Percentiles rank a stretch among this genome's conserved stretches.
Conservation (phyloP, 257 asterid species). For the Thymus mandschuricus region DNA sequence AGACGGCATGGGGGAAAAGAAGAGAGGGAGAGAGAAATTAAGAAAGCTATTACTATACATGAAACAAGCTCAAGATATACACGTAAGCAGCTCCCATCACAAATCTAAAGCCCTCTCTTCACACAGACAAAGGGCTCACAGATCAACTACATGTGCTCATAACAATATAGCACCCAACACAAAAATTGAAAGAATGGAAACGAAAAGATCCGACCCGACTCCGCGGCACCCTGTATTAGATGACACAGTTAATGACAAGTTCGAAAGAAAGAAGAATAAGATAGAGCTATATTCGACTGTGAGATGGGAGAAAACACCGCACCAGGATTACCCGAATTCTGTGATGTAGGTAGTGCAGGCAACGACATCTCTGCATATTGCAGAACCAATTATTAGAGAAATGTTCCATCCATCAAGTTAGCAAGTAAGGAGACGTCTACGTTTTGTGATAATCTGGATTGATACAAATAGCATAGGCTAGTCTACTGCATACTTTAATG, state of each 20-base stretch:
- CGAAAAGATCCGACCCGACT: slow-evolving; percentile 45
- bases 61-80: slow-evolving; percentile 48
- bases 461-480: not conserved
- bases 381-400: slow-evolving; percentile 28
- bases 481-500: not conserved
- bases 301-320: slow-evolving; percentile 33
- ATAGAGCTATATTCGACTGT: slow-evolving; percentile 5
- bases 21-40: not conserved
- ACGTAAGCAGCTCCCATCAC: slow-evolving; percentile 38
- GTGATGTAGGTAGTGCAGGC: slow-evolving; percentile 90
- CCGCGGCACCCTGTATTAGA: slow-evolving; percentile 49
- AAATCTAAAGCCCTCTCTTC: slow-evolving; percentile 41
- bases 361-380: slow-evolving; percentile 88
- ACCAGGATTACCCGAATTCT: slow-evolving; percentile 63
- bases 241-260: slow-evolving; percentile 25
- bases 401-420: slow-evolving; percentile 11
- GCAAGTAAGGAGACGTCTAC: not conserved
- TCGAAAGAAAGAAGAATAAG: not conserved
- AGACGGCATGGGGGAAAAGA: slow-evolving; percentile 5
- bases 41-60: slow-evolving; percentile 47
- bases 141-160: slow-evolving; percentile 42
- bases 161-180: slow-evolving; percentile 51
- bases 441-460: not conserved
- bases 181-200: slow-evolving; percentile 63
- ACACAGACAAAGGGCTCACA: slow-evolving; percentile 37